A percentile compares a stretch with the other conserved stretches of the same genome.
phyloP scores from a whole-genome alignment of 441 rosid species.

The Gossypium lobatum region DNA sequence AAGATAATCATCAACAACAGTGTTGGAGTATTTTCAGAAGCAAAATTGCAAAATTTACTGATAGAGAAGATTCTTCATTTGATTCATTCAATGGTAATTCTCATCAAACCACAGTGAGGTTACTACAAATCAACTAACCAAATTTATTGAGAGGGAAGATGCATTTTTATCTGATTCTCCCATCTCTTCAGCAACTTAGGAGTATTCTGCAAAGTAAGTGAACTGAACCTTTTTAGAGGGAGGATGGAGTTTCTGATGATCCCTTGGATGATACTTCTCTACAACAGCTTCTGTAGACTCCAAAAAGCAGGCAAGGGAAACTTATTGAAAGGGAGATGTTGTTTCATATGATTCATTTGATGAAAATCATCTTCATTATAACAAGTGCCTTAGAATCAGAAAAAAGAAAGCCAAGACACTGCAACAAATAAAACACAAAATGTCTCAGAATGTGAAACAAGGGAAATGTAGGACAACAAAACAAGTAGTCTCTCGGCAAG shows the following conservation, averaged over 20 bases:
- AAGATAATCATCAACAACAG: constrained; percentile 20
- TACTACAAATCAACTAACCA: no score
- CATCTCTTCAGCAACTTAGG: no score
- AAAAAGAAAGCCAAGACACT: constrained; percentile 19
- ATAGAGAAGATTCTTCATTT: not conserved
- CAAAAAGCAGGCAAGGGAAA: constrained; percentile 24
- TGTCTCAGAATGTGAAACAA: constrained; percentile 24
- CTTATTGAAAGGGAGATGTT: constrained; percentile 30
- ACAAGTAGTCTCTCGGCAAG: constrained; percentile 29
- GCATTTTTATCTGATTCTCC: no score
- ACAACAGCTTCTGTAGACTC: constrained; percentile 25
- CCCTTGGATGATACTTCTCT: constrained; percentile 27
- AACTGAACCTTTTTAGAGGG: constrained; percentile 30
- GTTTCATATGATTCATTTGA: constrained; percentile 39
- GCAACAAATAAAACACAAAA: constrained; percentile 33
- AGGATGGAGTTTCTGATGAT: constrained; percentile 37
- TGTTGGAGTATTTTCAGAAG: constrained; percentile 16
- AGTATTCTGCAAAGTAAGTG: constrained; percentile 33
- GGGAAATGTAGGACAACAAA: constrained; percentile 25
- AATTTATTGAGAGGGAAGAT: no score
- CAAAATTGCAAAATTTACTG: constrained; percentile 24
- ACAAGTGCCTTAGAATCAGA: constrained; percentile 21
- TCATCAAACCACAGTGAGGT: no score
- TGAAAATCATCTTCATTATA: constrained; percentile 5
- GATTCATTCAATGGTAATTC: no score